Conservation (phyloP, 176 grass and related monocot species). For the Lolium perenne region DNA sequence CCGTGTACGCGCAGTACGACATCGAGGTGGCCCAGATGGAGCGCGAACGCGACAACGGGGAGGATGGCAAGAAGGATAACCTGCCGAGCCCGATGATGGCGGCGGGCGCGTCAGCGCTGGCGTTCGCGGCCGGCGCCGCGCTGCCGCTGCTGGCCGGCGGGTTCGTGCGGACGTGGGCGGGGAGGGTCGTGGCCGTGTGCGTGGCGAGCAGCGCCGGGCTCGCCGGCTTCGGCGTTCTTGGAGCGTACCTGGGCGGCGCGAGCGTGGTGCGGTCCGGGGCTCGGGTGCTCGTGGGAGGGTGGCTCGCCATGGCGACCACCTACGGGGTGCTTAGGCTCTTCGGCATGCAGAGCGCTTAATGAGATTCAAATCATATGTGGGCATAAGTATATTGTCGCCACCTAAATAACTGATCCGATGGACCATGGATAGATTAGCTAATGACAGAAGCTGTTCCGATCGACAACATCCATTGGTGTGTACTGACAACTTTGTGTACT, state of each 20-base stretch:
- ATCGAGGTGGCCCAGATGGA: constrained; percentile 56
- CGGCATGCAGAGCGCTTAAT: constrained; percentile 40
- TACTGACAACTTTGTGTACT: neutral
- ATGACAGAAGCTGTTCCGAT: neutral
- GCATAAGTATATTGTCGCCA: constrained; percentile 9
- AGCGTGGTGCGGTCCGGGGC: constrained; percentile 36
- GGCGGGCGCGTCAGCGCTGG: constrained; percentile 61
- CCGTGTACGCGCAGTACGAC: constrained; percentile 83
- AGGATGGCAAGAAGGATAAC: neutral
- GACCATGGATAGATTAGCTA: neutral
- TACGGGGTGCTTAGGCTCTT: constrained; percentile 69
- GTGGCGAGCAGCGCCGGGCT: constrained; percentile 50
- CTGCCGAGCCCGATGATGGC: constrained; percentile 55
- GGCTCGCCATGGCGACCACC: constrained; percentile 74
- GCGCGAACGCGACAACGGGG: neutral
- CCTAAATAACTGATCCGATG: neutral
- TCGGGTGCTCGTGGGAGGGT: constrained; percentile 62
- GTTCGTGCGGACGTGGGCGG: constrained; percentile 50
- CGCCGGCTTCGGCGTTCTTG: constrained; percentile 49
- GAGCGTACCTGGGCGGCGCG: constrained; percentile 60
- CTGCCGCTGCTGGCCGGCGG: constrained; percentile 63
- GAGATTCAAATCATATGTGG: neutral
- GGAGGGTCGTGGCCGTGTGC: constrained; percentile 50
- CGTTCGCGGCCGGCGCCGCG: constrained; percentile 53
- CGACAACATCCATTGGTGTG: neutral